Conservation (phyloP, 805 yeast species). For the Hanseniaspora lindneri region DNA sequence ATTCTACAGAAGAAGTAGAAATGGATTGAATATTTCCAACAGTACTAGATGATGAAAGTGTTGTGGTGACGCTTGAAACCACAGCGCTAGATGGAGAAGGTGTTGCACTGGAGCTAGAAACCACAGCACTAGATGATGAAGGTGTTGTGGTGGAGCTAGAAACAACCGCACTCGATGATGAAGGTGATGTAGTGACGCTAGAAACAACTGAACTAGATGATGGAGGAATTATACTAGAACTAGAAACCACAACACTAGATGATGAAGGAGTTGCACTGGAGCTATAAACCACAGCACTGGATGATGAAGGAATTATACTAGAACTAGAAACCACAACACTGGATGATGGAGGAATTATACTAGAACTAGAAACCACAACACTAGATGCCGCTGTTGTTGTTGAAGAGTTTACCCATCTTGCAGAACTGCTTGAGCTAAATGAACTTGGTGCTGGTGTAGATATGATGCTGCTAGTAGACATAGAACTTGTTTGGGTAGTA, state of each 20-base stretch:
- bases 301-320: not conserved
- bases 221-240: not conserved
- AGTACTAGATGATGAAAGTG: not conserved
- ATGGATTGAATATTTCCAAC: too few relatives aligned
- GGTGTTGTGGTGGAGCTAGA: not conserved
- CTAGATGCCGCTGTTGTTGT: not conserved
- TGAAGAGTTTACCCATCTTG: not conserved
- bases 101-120: not conserved
- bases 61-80: not conserved
- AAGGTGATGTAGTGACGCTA: not conserved
- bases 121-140: too few relatives aligned
- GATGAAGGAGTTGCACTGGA: not conserved
- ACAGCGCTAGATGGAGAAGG: not conserved
- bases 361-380: not conserved
- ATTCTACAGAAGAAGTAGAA: too few relatives aligned
- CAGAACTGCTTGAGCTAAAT: not conserved
- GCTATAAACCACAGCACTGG: not conserved
- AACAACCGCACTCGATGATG: not conserved
- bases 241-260: not conserved
- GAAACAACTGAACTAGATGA: not conserved
- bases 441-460: too few relatives aligned
- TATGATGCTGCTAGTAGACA: too few relatives aligned
- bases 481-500: too few relatives aligned
- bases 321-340: not conserved
- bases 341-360: not conserved